Evolutionary conservation across 345 rosid species (phyloP).

Genomic region (Rhodamnia rubescens): DNA sequence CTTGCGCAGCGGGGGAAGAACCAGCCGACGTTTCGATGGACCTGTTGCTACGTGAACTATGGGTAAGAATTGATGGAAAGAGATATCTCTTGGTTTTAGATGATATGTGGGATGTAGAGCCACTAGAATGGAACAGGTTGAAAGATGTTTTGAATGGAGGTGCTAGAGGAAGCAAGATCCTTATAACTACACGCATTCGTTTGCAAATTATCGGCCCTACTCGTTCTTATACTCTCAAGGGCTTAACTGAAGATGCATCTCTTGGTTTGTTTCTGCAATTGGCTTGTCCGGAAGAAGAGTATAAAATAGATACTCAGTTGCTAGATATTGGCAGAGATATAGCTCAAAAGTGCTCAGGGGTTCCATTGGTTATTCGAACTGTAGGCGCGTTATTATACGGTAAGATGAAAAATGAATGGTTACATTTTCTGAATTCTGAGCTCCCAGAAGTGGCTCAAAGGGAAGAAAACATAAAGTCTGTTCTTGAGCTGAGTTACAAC

Average conservation of each 20-base stretch:
- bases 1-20: rapidly evolving
- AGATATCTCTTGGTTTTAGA: not conserved
- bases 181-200: not conserved
- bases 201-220: rapidly evolving
- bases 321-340: no score
- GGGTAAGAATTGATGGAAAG: rapidly evolving
- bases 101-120: not conserved
- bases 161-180: not conserved
- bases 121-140: no score
- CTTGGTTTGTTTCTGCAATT: not conserved
- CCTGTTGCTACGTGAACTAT: rapidly evolving
- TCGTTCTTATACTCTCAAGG: rapidly evolving
- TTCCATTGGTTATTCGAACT: no score
- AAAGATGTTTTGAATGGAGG: not conserved
- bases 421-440: no score
- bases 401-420: no score
- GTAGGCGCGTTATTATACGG: no score
- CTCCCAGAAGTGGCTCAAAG: no score
- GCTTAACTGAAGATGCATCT: not conserved
- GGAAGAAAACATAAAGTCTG: no score
- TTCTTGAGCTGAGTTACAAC: no score
- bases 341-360: no score
- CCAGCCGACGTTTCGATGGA: rapidly evolving
- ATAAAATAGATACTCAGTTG: no score
- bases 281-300: rapidly evolving